Evolutionary conservation across 352 stramenopile genomes (phyloP).

Genomic region (Thalassiosira livingstoniorum): DNA sequence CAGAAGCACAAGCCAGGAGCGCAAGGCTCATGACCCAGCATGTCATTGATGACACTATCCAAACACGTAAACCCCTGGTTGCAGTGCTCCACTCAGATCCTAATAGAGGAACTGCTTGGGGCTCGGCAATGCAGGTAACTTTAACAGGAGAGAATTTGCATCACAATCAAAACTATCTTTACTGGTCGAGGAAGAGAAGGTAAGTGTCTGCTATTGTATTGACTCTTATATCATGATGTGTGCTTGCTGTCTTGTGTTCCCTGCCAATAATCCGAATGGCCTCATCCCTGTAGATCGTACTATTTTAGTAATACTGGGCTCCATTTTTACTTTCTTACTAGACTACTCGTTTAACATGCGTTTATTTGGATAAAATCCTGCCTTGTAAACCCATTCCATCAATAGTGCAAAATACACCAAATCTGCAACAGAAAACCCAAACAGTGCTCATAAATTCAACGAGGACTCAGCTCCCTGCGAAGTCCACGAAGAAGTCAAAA

Average conservation of each 20-base stretch:
- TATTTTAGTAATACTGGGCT: neutral
- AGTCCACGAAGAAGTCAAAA: slow-evolving; percentile 43
- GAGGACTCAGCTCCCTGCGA: slow-evolving; percentile 39
- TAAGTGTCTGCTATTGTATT: slow-evolving; percentile 5
- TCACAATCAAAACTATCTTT: slow-evolving; percentile 57
- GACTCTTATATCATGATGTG: too few relatives aligned
- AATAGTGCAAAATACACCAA: too few relatives aligned
- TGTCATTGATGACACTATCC: slow-evolving; percentile 7
- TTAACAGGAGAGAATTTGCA: slow-evolving; percentile 64
- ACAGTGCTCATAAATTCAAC: slow-evolving; percentile 27
- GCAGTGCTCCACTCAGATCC: too few relatives aligned
- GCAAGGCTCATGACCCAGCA: slow-evolving; percentile 39
- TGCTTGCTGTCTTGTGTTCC: too few relatives aligned
- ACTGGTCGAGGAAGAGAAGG: slow-evolving; percentile 32
- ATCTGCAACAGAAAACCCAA: neutral
- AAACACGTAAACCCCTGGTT: slow-evolving; percentile 21
- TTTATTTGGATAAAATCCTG: slow-evolving; percentile 3
- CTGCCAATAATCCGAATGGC: too few relatives aligned
- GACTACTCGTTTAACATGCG: neutral
- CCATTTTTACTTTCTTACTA: neutral
- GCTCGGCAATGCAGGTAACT: slow-evolving; percentile 46
- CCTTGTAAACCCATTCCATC: too few relatives aligned
- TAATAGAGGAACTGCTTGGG: slow-evolving; percentile 19
- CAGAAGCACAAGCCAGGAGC: slow-evolving; percentile 13
- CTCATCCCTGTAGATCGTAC: neutral